Evolutionary conservation across 495 filamentous ascomycete species (phyloP).

Genomic region (Melanomma pulvis-pyrius): DNA sequence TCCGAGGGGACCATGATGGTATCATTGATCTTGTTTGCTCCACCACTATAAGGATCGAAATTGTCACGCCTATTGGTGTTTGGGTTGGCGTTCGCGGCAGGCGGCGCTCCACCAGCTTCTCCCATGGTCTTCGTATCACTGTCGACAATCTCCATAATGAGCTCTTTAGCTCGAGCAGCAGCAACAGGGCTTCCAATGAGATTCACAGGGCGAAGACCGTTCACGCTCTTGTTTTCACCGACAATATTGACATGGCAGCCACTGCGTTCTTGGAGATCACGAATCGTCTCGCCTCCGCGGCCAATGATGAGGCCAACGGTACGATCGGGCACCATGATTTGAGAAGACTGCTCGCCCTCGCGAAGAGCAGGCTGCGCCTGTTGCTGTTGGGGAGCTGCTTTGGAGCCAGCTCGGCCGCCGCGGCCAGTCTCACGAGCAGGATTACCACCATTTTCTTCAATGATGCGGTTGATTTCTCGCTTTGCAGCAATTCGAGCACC

Average conservation of each 20-base stretch:
- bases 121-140: slow-evolving; percentile 69
- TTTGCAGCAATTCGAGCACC: slow-evolving; percentile 69
- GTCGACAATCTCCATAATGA: slow-evolving; percentile 86
- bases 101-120: slow-evolving; percentile 30
- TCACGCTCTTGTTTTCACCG: slow-evolving; percentile 80
- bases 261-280: slow-evolving; percentile 84
- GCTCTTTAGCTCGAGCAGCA: slow-evolving; percentile 68
- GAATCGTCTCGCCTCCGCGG: slow-evolving; percentile 81
- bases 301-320: slow-evolving; percentile 86
- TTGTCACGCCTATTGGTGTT: slow-evolving; percentile 32
- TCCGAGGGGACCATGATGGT: slow-evolving; percentile 80
- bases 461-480: slow-evolving; percentile 74
- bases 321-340: slow-evolving; percentile 89
- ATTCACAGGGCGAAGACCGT: slow-evolving; percentile 81
- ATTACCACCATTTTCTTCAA: slow-evolving; percentile 77
- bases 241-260: slow-evolving; percentile 89
- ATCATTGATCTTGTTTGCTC: slow-evolving; percentile 70
- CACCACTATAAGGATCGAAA: slow-evolving; percentile 43
- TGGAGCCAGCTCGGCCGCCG: slow-evolving; percentile 39
- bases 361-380: slow-evolving; percentile 57
- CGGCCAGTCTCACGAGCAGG: slow-evolving; percentile 40
- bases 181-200: slow-evolving; percentile 72
- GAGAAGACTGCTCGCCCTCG: slow-evolving; percentile 72
- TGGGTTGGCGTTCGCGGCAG: slow-evolving; percentile 23
- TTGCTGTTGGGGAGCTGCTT: slow-evolving; percentile 24